Base-by-base conservation (phyloP, 2,329 filamentous ascomycete species). In the Albophoma yamanashiensis region DNA sequence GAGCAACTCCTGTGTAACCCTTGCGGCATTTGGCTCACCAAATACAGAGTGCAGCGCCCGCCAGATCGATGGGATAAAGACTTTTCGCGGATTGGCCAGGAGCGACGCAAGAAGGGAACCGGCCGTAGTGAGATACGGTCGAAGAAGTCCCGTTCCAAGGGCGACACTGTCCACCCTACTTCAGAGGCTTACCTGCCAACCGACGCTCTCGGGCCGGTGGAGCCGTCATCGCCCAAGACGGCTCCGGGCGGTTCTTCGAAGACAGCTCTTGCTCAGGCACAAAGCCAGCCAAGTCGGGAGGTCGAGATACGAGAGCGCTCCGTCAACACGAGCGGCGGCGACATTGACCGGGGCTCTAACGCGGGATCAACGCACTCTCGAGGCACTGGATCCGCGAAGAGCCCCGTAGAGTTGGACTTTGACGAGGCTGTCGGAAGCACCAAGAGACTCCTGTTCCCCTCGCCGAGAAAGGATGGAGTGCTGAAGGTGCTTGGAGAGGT, bases 1-100 rank as follows among this genome's bases (percentile, higher is more conserved):
- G 84, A 90, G 66, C 82, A 90, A 60, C 81, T 89, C 36, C 82
- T 97, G 43, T 99, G 94, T 79, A 99, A 99, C 71, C 92, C 93
- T 61, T 99, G 94, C 71, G 94, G 94, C 22, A 86, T 99, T 50
- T 99, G 92, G 91, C 87, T 99, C 66, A 86, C 87, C 62, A 97
- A 97, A 69, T 91, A 89, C 73, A 91, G 89, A 69, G 82, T 78
- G 31, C 94, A 96, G 78, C 87, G 94, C 11, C 94, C 94, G 2
- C 79, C 85, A 59, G 86, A 93, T 62, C 86, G 88, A 64, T 99
- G 93, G 93, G 88, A 88, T 64, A 89, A 84, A 64, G 81, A 82
- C 60, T 76, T 79, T 40, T 76, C 79, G 38, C 77, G 80, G 40
- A 72, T 83, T 1, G 78, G 76, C 36, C 81, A 81, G 65, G 79